phyloP scores from a whole-genome alignment of 2,329 filamentous ascomycete genomes.

The Diaporthe destruens region DNA sequence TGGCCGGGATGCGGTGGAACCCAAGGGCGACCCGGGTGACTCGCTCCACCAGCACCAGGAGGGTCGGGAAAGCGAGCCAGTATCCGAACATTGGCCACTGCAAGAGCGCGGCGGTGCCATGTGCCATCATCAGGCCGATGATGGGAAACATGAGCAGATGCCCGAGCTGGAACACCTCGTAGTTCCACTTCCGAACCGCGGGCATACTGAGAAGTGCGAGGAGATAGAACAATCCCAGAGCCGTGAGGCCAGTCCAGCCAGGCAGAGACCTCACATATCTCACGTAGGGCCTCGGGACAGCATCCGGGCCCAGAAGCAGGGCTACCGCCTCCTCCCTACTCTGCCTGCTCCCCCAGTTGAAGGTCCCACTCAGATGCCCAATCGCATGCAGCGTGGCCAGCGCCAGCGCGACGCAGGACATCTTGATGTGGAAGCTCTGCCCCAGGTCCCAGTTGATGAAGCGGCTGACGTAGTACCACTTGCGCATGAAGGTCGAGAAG shows the following conservation, averaged over 20 bases:
- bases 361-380: slow-evolving; percentile 66
- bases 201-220: slow-evolving; percentile 64
- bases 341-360: slow-evolving; percentile 61
- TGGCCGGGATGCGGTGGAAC: slow-evolving; percentile 3
- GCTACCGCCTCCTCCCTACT: slow-evolving; percentile 60
- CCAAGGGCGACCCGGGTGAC: slow-evolving; percentile 53
- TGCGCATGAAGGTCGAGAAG: slow-evolving; percentile 64
- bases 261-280: slow-evolving; percentile 17
- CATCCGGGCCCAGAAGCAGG: slow-evolving; percentile 46
- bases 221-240: slow-evolving; percentile 62
- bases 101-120: slow-evolving; percentile 63
- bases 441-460: slow-evolving; percentile 70
- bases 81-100: slow-evolving; percentile 70
- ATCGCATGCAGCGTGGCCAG: slow-evolving; percentile 67
- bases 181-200: slow-evolving; percentile 62
- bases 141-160: slow-evolving; percentile 71
- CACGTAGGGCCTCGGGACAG: slow-evolving; percentile 5
- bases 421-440: slow-evolving; percentile 68
- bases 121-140: slow-evolving; percentile 66
- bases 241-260: slow-evolving; percentile 58
- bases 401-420: slow-evolving; percentile 62
- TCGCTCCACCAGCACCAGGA: slow-evolving; percentile 64
- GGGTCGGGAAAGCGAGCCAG: slow-evolving; percentile 65
- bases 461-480: slow-evolving; percentile 64
- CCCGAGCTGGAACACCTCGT: slow-evolving; percentile 68